phyloP scores from a whole-genome alignment of 257 asterid genomes.

The Verbena officinalis region DNA sequence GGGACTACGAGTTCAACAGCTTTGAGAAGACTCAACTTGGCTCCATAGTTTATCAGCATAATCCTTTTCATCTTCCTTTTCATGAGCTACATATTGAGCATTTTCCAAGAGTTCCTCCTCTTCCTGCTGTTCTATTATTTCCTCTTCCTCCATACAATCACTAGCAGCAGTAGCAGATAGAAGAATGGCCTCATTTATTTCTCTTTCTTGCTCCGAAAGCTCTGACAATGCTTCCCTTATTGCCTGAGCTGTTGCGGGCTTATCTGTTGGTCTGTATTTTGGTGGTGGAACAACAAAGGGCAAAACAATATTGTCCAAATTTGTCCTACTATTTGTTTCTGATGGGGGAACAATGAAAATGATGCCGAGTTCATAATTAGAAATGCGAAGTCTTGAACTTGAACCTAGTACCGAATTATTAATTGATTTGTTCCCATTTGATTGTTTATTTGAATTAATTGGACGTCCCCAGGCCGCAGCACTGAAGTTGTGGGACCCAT shows the following conservation, averaged over 20 bases:
- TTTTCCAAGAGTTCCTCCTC: conserved; percentile 53
- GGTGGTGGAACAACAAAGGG: conserved; percentile 86
- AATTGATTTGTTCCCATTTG: conserved; percentile 24
- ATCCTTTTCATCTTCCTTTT: conserved; percentile 78
- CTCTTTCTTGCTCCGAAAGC: conserved; percentile 39
- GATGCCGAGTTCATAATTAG: conserved; percentile 84
- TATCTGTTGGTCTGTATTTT: conserved; percentile 58
- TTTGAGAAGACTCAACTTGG: conserved; percentile 55
- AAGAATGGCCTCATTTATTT: conserved; percentile 34
- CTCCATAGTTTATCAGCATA: conserved; percentile 83
- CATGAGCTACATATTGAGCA: conserved; percentile 35
- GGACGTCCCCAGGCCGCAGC: conserved; percentile 98
- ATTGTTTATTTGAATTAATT: conserved; percentile 45
- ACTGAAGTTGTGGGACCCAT: conserved; percentile 90
- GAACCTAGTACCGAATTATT: conserved; percentile 58
- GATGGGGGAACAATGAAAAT: conserved; percentile 70
- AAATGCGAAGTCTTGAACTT: conserved; percentile 71
- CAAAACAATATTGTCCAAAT: conserved; percentile 70
- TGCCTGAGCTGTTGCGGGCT: conserved; percentile 78
- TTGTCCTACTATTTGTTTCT: conserved; percentile 32
- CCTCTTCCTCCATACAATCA: conserved; percentile 48
- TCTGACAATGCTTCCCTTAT: conserved; percentile 69
- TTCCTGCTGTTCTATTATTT: conserved; percentile 53
- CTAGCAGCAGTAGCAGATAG: conserved; percentile 28
- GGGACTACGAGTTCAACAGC: conserved; percentile 21